Evolutionary conservation across 768 basidiomycete species (phyloP), one percentile per base, ranked within the genome.

Genomic region (Russula sp.): DNA sequence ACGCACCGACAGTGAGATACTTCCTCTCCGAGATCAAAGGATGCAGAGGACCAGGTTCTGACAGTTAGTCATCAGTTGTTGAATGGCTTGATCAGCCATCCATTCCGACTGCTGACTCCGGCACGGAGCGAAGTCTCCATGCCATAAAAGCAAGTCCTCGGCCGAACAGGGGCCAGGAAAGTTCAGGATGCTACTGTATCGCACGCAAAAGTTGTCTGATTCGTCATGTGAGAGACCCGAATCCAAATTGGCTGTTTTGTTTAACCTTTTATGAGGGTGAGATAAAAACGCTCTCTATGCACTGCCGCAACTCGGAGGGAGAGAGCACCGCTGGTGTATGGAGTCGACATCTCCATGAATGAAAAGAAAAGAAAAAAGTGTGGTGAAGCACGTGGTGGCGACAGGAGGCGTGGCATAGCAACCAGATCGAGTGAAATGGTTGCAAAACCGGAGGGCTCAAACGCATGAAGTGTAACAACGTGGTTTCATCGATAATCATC

Each of bases 391-490:
- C 53, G 58, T 55, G 58, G 63, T 53, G 14, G 44, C 40, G 55
- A 62, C 34, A 57, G 47, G 22, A 54, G 16, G 47, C 27, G 31
- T 47, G 35, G 63, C 63, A 55, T 64, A 6, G 63, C 63, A 64
- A 64, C 63, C 58, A 5, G 63, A 64, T 64, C 63, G 58, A 59
- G 63, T 44, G 45, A 59, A 55, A 55, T 37, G 47, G 52, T 55
- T 40, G 57, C 47, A 58, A 57, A 63, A 58, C 40, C 42, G 49
- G 22, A 32, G 13, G 37, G 47, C 27, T 16, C 31, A 49, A 57
- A 27, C 39, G 40, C n/a, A 47, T 32, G 42, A 47, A 47, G 27
- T 37, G 20, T 8, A 44, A 39, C 4, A 27, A 27, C 40, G 45
- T 20, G 27, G 44, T 42, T 50, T 64, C 47, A 64, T 64, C 63